A percentile compares a stretch with the other conserved stretches of the same genome.
These are phyloP conservation scores for Ceratonia siliqua DNA, from an alignment of 306 rosid genomes.

Conservation along the genomic window DNA sequence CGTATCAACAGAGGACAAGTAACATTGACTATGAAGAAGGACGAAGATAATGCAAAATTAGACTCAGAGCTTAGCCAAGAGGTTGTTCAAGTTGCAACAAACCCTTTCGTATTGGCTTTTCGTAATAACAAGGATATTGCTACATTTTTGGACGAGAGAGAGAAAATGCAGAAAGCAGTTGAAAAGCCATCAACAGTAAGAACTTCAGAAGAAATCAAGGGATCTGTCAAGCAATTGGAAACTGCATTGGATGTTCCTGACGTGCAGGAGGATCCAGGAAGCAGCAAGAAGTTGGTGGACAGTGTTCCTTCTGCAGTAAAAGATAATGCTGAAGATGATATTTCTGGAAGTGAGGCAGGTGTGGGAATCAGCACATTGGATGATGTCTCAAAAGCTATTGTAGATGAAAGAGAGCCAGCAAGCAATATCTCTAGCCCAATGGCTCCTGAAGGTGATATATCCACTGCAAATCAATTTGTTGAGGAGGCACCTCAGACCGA, in stretches of 20 bases:
- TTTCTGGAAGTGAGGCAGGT: conserved; percentile 38
- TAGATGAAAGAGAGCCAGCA: conserved; percentile 32
- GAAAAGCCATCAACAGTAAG: conserved; percentile 37
- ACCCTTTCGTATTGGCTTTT: conserved; percentile 88
- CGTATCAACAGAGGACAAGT: conserved; percentile 76
- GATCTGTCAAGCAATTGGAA: conserved; percentile 42
- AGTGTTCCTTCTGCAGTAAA: conserved; percentile 41
- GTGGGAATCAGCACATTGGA: conserved; percentile 39
- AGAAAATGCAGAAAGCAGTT: conserved; percentile 48
- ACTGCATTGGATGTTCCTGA: conserved; percentile 40
- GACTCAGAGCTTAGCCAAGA: conserved; percentile 52
- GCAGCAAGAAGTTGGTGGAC: conserved; percentile 30
- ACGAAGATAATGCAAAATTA: conserved; percentile 51
- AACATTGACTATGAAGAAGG: conserved; percentile 96
- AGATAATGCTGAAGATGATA: conserved; percentile 39
- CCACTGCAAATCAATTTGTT: conserved; percentile 28
- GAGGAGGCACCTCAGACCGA: conserved; percentile 47
- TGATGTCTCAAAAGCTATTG: conserved; percentile 40
- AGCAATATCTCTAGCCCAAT: conserved; percentile 35
- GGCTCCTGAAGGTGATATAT: conserved; percentile 41
- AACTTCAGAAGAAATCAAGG: conserved; percentile 50
- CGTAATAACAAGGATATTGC: conserved; percentile 87
- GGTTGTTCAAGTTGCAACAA: conserved; percentile 68
- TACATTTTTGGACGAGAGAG: conserved; percentile 79
- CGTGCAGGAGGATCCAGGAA: conserved; percentile 42